Evolutionary conservation across 1,284 basidiomycete species (phyloP).

Genomic region (Trametes polyzona): DNA sequence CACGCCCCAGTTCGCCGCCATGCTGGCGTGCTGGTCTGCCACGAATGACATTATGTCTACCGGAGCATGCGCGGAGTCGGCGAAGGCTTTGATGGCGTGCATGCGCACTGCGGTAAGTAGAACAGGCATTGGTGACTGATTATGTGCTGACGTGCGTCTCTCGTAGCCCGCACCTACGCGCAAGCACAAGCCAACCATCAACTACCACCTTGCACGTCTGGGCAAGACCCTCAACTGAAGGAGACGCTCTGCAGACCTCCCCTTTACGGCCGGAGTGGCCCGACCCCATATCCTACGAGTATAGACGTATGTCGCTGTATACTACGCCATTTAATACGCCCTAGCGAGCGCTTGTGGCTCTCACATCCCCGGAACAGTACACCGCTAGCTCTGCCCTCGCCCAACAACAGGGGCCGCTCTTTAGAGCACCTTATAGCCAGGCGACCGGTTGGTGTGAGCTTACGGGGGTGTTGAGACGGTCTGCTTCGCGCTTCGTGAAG

Average conservation of each 20-base stretch:
- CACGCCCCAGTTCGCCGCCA: conserved; percentile 74
- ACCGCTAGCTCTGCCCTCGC: too few relatives aligned
- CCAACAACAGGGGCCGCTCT: too few relatives aligned
- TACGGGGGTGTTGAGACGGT: too few relatives aligned
- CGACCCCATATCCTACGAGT: conserved; percentile 3
- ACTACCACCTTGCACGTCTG: conserved; percentile 82
- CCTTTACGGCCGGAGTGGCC: not conserved
- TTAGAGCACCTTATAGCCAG: too few relatives aligned
- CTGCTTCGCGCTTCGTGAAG: too few relatives aligned
- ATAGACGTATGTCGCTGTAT: conserved; percentile 22
- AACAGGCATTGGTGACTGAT: not conserved
- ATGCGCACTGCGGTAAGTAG: conserved; percentile 83
- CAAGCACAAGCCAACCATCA: conserved; percentile 73
- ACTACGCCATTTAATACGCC: conserved; percentile 11
- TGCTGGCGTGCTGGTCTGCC: conserved; percentile 94
- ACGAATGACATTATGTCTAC: conserved; percentile 70
- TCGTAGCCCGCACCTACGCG: conserved; percentile 65
- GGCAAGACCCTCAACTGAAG: conserved; percentile 68
- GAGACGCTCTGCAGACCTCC: not conserved
- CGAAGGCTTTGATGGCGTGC: conserved; percentile 78
- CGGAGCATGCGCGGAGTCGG: conserved; percentile 65
- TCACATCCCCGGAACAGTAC: not conserved
- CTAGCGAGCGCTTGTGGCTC: not conserved
- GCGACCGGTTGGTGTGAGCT: too few relatives aligned
- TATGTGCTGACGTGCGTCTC: not conserved